Evolutionary conservation across 768 basidiomycete genomes (phyloP), one percentile per base, ranked within the genome.

Genomic region (Kwoniella shandongensis): DNA sequence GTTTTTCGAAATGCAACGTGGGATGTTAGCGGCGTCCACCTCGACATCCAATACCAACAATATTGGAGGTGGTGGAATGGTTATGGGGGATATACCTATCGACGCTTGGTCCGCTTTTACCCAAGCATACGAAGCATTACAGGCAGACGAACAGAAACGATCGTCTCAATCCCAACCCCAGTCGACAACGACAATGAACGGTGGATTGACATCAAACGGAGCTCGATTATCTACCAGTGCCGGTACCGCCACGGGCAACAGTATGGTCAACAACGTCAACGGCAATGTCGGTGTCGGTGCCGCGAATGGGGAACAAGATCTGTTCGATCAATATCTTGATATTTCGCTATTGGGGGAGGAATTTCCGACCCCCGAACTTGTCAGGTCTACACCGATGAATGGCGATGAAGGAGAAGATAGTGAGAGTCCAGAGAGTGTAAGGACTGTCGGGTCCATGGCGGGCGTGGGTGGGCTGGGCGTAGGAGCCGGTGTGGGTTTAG

Each of bases 241-340:
- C 20, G 4, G 18, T 12, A 8, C 27, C 10, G 4, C 25, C 18
- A 47, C 20, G 20, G 22, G 45, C 18, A 47, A 47, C 27, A 4
- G 26, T n/a, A 22, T 25, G 45, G 26, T 12, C 47, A 35, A 45
- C 6, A 11, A 45, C 23, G 23, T 10, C 44, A 26, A 45, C 23
- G 10, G 23, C 5, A 22, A 22, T 27, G 13, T 7, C n/a, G n/a
- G n/a, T n/a, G n/a, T n/a, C n/a, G 22, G 51, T 22, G 29, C 26
- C 13, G 46, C 48, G 13, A 59, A n/a, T 18, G 46, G 49, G 13
- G 63, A 65, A 23, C 52, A 61, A 13, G 68, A 66, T 12, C 45
- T 70, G 8, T 70, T 70, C 45, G 59, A 53, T 15, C 57, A 70
- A 27, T 70, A 51, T 44, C 48, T 70, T 38, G 67, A 69, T 36